Percentiles rank a stretch among this genome's conserved stretches.
These are phyloP conservation scores for Phaeodactylum tricornutum DNA, from an alignment of 108 stramenopile species.

Conservation along the genomic window DNA sequence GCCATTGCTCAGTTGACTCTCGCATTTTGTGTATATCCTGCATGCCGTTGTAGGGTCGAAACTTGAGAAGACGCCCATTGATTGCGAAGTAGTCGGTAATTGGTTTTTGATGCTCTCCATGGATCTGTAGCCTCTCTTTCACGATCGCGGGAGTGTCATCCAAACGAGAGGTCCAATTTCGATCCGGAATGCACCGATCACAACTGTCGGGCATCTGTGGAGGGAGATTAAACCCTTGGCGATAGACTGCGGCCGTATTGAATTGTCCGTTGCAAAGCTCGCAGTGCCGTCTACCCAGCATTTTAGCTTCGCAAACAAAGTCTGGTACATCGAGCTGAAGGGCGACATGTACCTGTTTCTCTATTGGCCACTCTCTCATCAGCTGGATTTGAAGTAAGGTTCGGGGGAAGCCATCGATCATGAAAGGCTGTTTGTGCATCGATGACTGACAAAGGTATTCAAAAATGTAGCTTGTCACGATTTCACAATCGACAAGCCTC, in stretches of 20 bases:
- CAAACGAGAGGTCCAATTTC: constrained; percentile 38
- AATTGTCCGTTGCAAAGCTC: constrained; percentile 37
- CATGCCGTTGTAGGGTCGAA: no score
- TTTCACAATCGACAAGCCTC: constrained; percentile 38
- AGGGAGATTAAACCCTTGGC: constrained; percentile 51
- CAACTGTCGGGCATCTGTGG: constrained; percentile 33
- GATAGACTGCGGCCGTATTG: constrained; percentile 50
- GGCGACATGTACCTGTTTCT: constrained; percentile 24
- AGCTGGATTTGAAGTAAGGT: constrained; percentile 39
- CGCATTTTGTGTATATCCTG: no score
- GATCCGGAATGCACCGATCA: constrained; percentile 6
- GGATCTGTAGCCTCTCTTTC: constrained; percentile 33
- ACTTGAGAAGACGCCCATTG: no score
- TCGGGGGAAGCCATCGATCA: constrained; percentile 80
- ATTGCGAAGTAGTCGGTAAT: constrained; percentile 49
- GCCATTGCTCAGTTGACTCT: no score
- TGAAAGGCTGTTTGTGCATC: constrained; percentile 5
- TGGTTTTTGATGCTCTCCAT: constrained; percentile 49
- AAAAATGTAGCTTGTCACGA: constrained; percentile 39
- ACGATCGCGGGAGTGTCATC: constrained; percentile 59
- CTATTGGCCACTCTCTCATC: constrained; percentile 38
- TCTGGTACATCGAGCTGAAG: constrained; percentile 66
- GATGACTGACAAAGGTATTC: constrained; percentile 15
- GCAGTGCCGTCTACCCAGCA: constrained; percentile 64
- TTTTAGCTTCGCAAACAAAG: constrained; percentile 52